phyloP scores from a whole-genome alignment of 2,329 filamentous ascomycete species.

The Sporothrix dimorphospora region DNA sequence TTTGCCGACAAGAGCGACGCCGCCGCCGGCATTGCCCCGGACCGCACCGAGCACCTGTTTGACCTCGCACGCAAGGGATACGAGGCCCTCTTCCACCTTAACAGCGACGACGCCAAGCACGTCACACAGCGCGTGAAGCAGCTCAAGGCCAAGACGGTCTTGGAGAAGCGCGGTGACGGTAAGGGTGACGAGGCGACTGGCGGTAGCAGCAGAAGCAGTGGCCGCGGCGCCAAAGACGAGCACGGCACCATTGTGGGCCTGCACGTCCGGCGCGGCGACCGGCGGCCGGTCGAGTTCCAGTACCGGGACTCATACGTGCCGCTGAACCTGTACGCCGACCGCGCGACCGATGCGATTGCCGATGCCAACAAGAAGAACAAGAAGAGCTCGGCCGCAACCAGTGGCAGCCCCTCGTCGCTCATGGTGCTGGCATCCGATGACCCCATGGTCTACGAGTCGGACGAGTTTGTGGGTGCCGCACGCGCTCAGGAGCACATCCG shows the following conservation, averaged over 20 bases:
- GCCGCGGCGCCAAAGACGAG: conserved; percentile 42
- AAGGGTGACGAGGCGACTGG: conserved; percentile 32
- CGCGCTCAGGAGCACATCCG: conserved; percentile 77
- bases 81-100: conserved; percentile 72
- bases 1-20: conserved; percentile 45
- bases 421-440: conserved; percentile 78
- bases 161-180: conserved; percentile 39
- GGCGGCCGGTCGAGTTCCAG: conserved; percentile 75
- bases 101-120: conserved; percentile 66
- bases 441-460: conserved; percentile 69
- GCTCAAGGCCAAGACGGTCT: conserved; percentile 53
- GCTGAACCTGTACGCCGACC: conserved; percentile 66
- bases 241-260: conserved; percentile 65
- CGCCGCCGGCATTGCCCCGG: conserved; percentile 42
- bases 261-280: conserved; percentile 80
- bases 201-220: conserved; percentile 24
- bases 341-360: conserved; percentile 60
- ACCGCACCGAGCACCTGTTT: conserved; percentile 53
- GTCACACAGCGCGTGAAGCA: conserved; percentile 61
- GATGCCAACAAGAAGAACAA: conserved; percentile 34
- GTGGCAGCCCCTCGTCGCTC: conserved; percentile 45
- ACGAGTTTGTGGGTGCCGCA: conserved; percentile 59
- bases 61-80: conserved; percentile 70
- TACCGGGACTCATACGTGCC: conserved; percentile 80
- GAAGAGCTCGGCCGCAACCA: background rate